Conservation (phyloP, 73 alveolate species). For the Tetrahymena thermophila region DNA sequence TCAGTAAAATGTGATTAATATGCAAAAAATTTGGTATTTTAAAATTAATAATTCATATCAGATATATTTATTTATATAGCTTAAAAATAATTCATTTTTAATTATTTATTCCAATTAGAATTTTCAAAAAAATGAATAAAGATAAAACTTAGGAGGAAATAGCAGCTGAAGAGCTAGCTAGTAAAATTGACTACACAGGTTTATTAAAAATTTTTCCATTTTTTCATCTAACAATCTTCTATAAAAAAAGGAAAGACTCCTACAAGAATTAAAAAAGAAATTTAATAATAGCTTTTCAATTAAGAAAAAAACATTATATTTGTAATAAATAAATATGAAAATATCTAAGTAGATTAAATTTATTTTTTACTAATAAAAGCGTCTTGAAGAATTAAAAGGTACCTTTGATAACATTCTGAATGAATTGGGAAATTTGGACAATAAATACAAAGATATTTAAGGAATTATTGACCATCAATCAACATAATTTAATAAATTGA, state of each 20-base stretch:
- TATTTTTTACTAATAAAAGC: not conserved
- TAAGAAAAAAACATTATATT: not conserved
- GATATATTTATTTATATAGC: not conserved
- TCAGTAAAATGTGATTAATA: not conserved
- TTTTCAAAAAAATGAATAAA: not conserved
- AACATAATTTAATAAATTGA: not conserved
- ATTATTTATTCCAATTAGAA: not conserved
- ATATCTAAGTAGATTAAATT: not conserved
- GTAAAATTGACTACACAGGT: not conserved
- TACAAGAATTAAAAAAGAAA: not conserved
- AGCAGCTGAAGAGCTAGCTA: not conserved
- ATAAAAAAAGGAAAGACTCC: not conserved
- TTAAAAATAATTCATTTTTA: too few relatives aligned
- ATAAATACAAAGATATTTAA: not conserved
- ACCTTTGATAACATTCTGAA: not conserved
- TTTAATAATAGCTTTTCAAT: not conserved
- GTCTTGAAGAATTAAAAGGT: not conserved
- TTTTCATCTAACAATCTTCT: not conserved
- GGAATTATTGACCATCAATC: not conserved
- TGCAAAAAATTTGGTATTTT: not conserved
- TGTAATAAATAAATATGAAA: not conserved
- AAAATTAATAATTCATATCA: not conserved
- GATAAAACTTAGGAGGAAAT: not conserved
- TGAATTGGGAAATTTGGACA: not conserved
- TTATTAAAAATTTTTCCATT: not conserved